Base-by-base conservation (phyloP, 495 filamentous ascomycete genomes). In the Endocarpon pusillum region DNA sequence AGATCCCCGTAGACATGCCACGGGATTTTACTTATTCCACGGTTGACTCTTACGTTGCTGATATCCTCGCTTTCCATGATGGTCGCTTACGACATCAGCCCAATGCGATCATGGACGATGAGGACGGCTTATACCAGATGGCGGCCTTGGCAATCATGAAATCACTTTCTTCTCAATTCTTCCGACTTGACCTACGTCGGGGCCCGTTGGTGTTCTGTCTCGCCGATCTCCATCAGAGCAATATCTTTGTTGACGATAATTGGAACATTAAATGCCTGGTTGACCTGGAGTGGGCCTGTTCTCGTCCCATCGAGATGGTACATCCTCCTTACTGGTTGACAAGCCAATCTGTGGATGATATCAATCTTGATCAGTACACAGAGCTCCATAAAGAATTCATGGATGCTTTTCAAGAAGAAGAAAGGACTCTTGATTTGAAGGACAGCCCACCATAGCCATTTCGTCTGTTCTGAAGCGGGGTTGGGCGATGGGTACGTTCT, bases 221-320 rank as follows among this genome's bases (percentile, higher is more conserved):
- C 21, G 54, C 46, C 1, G 53, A 54, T 37, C 22, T 57, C 32
- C 41, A 57, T 36, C 39, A 33, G 36, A 52, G 44, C 33, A 59
- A 57, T 26, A 49, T 54, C 10, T 46, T 49, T 35, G 43, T 50
- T 23, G 46, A 52, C 30, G 24, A 39, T 3, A 20, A 46, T 3
- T 6, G 42, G 49, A 32, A 56, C 39, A 50, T 57, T 31, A 55
- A 35, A 21, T 52, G 31, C 23, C 33, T 55, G 8, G 35, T 55
- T 1, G 51, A 55, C 19, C 42, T 47, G 19, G 50, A 55, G 39
- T 55, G 46, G 51, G 52, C 50, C 8, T 55, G 49, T 36, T 43
- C 49, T n/a, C 33, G 43, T 23, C 51, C 49, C 10, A 37, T 42
- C 9, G 48, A 54, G 33, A 46, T 48, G 42, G 19, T 48, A 24